phyloP scores from a whole-genome alignment of 2,329 filamentous ascomycete species.

The Trichoderma guizhouense region DNA sequence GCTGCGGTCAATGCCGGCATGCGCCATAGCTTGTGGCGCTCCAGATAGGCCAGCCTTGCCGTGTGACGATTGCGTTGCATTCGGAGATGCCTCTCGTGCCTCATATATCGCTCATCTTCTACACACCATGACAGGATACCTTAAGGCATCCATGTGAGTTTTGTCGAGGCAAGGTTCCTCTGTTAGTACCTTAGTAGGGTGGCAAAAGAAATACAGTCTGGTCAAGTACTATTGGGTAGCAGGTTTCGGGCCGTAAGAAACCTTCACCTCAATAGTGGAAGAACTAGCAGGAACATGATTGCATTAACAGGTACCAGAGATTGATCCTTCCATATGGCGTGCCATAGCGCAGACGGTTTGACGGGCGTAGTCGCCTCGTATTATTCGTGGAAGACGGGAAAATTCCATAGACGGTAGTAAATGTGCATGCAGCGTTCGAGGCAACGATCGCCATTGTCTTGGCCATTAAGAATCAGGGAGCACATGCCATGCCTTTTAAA shows the following conservation, averaged over 20 bases:
- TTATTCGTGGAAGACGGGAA: background rate
- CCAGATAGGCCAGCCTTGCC: background rate
- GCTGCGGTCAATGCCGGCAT: background rate
- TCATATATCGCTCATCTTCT: conserved; percentile 4
- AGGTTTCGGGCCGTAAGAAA: background rate
- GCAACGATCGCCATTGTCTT: background rate
- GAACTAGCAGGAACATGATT: background rate
- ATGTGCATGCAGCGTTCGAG: background rate
- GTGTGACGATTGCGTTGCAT: conserved; percentile 18
- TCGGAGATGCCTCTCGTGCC: background rate
- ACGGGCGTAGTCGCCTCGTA: background rate
- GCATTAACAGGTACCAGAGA: background rate
- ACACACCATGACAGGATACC: background rate
- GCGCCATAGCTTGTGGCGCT: background rate
- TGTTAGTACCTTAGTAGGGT: background rate
- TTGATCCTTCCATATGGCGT: background rate
- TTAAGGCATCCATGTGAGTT: background rate
- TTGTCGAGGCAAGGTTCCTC: background rate
- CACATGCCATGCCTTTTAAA: background rate
- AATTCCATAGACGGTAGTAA: background rate
- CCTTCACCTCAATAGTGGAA: background rate
- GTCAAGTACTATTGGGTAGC: background rate
- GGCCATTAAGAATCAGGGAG: background rate
- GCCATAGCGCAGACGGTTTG: background rate
- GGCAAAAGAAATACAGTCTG: background rate